Base-by-base conservation (phyloP, 148 eudicot species). In the Amaranthus palmeri region DNA sequence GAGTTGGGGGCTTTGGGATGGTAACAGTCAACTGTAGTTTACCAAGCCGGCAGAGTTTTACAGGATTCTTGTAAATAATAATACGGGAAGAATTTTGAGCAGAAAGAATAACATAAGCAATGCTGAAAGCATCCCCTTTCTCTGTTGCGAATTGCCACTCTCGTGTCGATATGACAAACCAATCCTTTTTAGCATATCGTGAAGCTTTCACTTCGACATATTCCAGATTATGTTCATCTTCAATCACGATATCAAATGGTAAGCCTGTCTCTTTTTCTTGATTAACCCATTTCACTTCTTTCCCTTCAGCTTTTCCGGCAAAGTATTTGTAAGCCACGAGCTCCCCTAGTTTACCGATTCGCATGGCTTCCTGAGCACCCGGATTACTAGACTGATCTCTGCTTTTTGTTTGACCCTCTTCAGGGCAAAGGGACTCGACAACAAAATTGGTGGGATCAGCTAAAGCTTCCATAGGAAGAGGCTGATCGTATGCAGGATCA, bases 61-160 rank as follows among this genome's bases (percentile, higher is more conserved):
- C 82, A 2, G 97, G 97, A 69, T 92, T 88, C 72, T 84, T 89
- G 77, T 83, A 92, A 54, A 86, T 53, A 14, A 80, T 85, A 25
- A 92, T 77, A 76, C 74, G 80, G 13, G 96, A 84, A 69, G 43
- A 72, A 13, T 82, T 79, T 8, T 81, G 70, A 59, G 61, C 80
- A 2, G 80, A 82, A 36, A 95, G 79, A 55, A 77, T 61, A 18
- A 95, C 93, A 80, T 83, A 87, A 0, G 93, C 99, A 46, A 95
- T 86, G 83, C 92, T 92, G 77, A 67, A 92, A 49, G 83, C 65
- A 66, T 91, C 92, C 4, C 90, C 93, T 77, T 85, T 86, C 73
- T 91, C 96, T 9, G 72, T 72, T 10, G 97, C 97, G 79, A 89
- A 90, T 71, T 85, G 90, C 99, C 99, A 95, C 76, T 95, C 99